Conservation (phyloP, 2,329 filamentous ascomycete species). For the Sporothrix variecibatus region DNA sequence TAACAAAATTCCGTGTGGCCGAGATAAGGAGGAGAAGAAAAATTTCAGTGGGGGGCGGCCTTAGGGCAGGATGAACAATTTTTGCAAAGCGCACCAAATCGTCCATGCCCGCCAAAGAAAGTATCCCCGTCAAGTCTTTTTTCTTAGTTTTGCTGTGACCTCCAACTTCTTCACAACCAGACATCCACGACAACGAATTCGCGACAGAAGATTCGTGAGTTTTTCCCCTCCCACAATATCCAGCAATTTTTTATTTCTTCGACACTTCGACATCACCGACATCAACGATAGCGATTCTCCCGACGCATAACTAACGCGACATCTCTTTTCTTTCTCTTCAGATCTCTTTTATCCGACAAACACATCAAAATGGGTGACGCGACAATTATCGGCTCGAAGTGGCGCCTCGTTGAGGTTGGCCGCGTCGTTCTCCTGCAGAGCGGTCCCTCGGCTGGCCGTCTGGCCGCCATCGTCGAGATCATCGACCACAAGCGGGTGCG, state of each 20-base stretch:
- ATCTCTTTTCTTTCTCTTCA: conserved; percentile 13
- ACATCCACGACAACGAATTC: conserved; percentile 29
- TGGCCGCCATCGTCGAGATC: conserved; percentile 97
- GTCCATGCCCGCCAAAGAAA: conserved; percentile 21
- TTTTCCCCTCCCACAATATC: not conserved
- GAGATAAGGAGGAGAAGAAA: conserved; percentile 15
- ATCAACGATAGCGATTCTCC: not conserved
- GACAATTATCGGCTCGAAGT: conserved; percentile 77
- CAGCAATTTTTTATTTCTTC: not conserved
- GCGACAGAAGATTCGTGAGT: conserved; percentile 31
- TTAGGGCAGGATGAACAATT: conserved; percentile 33
- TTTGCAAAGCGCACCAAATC: conserved; percentile 33
- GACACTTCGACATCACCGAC: not conserved
- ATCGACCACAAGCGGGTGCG: conserved; percentile 99
- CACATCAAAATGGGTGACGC: conserved; percentile 76
- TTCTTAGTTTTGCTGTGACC: conserved; percentile 26
- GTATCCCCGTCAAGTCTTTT: conserved; percentile 27
- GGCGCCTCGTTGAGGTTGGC: conserved; percentile 98
- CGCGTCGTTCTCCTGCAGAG: conserved; percentile 89
- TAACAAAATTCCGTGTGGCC: conserved; percentile 28
- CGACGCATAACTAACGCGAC: conserved; percentile 21
- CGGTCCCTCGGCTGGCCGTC: conserved; percentile 78
- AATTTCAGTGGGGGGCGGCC: conserved; percentile 24
- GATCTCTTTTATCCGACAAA: conserved; percentile 24
- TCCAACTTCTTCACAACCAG: conserved; percentile 28